These are phyloP conservation scores for Physaria fendleri DNA, from an alignment of 345 rosid genomes.

Conservation along the genomic window DNA sequence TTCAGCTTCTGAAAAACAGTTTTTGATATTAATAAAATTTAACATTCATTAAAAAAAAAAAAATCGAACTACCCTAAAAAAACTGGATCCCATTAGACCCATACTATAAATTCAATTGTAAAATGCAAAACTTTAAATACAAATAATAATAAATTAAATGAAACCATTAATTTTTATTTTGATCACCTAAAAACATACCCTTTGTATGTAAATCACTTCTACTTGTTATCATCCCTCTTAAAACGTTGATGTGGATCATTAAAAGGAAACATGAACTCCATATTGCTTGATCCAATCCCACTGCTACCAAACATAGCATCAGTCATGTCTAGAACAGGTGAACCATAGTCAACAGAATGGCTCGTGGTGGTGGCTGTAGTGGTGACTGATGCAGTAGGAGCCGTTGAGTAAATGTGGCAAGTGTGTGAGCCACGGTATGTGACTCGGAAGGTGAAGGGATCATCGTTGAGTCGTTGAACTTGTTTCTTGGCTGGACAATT, in stretches of 20 bases:
- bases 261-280: conserved; percentile 15
- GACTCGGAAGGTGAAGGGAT: conserved; percentile 55
- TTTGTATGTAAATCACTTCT: not conserved
- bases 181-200: not conserved
- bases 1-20: too few relatives aligned
- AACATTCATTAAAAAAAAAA: too few relatives aligned
- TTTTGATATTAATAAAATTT: too few relatives aligned
- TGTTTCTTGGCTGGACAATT: conserved; percentile 83
- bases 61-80: not conserved
- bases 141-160: not conserved
- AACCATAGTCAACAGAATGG: conserved; percentile 15
- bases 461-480: conserved; percentile 66
- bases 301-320: conserved; percentile 16
- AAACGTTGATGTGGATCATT: conserved; percentile 7
- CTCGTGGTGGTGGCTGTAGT: not conserved
- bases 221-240: not conserved
- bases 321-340: not conserved
- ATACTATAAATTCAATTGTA: not conserved
- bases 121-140: not conserved
- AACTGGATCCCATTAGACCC: not conserved
- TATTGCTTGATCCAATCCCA: conserved; percentile 1
- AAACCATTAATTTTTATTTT: not conserved
- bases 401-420: conserved; percentile 54
- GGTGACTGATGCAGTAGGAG: conserved; percentile 3
- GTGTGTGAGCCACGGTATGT: conserved; percentile 63